A percentile compares a stretch with the other conserved stretches of the same genome.
These are phyloP conservation scores for Xylariaceae sp. DNA, from an alignment of 2,329 filamentous ascomycete species.

Conservation along the genomic window DNA sequence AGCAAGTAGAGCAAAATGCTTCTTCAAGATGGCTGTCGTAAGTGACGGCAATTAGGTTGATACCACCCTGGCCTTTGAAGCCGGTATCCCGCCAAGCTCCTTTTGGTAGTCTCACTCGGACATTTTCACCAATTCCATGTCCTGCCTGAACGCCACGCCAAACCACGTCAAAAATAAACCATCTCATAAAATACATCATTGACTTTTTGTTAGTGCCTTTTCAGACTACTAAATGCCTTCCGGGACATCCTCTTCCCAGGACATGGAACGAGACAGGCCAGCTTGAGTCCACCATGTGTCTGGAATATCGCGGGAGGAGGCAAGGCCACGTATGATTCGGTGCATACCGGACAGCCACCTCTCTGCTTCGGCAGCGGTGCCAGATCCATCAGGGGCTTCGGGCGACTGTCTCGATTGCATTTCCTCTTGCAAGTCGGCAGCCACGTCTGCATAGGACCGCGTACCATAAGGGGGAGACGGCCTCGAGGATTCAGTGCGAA, in stretches of 20 bases:
- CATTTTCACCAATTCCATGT: no score
- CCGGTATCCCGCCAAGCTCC: no score
- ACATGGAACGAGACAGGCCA: conserved; percentile 61
- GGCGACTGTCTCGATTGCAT: conserved; percentile 5
- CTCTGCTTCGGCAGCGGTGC: conserved; percentile 29
- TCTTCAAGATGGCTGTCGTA: no score
- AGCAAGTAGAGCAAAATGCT: no score
- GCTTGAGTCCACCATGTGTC: conserved; percentile 79
- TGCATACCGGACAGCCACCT: conserved; percentile 61
- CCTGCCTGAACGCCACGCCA: no score
- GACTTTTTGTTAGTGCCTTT: no score
- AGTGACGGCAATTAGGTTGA: no score
- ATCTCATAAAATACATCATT: no score
- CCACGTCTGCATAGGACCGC: conserved; percentile 44
- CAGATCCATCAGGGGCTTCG: conserved; percentile 11
- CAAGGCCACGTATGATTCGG: conserved; percentile 67
- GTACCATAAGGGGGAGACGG: conserved; percentile 11
- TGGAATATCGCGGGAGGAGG: conserved; percentile 70
- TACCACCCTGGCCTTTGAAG: no score
- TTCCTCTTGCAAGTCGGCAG: neutral
- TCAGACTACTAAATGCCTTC: no score
- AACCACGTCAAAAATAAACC: no score
- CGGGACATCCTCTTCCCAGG: conserved; percentile 33
- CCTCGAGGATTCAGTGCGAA: conserved; percentile 4
- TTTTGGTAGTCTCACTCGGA: no score